A percentile compares a stretch with the other conserved stretches of the same genome.
Evolutionary conservation across 306 rosid genomes (phyloP).

Genomic region (Prosopis cineraria): DNA sequence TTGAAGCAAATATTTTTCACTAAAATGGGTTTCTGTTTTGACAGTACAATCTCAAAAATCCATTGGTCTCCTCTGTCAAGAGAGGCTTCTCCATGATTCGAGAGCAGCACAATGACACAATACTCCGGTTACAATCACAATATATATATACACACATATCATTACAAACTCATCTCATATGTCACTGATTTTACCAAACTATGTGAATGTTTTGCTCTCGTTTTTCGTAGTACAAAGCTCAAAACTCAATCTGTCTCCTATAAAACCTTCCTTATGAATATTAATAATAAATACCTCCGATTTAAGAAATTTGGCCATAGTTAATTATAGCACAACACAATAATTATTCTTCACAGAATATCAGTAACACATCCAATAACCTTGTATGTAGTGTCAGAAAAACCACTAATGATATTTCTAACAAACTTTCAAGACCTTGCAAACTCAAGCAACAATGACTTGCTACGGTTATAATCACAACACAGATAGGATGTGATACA

Average conservation of each 20-base stretch:
- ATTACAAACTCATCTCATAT: no score
- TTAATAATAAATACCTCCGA: background rate
- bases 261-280: constrained; percentile 11
- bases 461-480: background rate
- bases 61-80: constrained; percentile 4
- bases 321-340: background rate
- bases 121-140: background rate
- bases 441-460: background rate
- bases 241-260: constrained; percentile 19
- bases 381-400: background rate
- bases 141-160: no score
- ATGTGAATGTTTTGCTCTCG: background rate
- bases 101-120: background rate
- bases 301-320: background rate
- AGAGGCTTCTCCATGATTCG: background rate
- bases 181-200: background rate
- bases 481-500: background rate
- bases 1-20: background rate
- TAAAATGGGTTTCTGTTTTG: background rate
- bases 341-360: background rate
- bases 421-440: background rate
- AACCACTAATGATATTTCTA: background rate
- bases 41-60: background rate
- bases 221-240: constrained; percentile 9
- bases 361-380: constrained; percentile 17